Evolutionary conservation across 2,329 filamentous ascomycete species (phyloP).

Genomic region (Pseudocercospora pini-densiflorae): DNA sequence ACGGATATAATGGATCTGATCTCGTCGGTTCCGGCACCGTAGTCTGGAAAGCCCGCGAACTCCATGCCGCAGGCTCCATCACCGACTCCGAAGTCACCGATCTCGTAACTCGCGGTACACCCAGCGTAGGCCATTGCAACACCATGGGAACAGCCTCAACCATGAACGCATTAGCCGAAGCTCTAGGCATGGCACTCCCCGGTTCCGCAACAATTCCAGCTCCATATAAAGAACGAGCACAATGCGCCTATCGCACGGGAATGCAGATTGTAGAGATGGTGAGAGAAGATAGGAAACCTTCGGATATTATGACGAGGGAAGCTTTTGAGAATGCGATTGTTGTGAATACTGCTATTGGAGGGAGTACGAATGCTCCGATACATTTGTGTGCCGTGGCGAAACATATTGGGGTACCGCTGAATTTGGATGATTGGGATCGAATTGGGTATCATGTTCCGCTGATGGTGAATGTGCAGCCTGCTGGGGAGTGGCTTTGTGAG

Average conservation of each 20-base stretch:
- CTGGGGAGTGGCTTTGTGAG: conserved; percentile 58
- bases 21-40: conserved; percentile 37
- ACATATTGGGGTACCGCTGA: conserved; percentile 57
- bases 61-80: conserved; percentile 37
- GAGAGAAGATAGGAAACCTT: conserved; percentile 44
- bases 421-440: conserved; percentile 59
- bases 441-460: conserved; percentile 57
- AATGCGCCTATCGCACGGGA: conserved; percentile 38
- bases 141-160: conserved; percentile 41
- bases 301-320: conserved; percentile 59
- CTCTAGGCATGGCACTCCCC: conserved; percentile 38
- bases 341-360: conserved; percentile 60
- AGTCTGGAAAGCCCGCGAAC: conserved; percentile 38
- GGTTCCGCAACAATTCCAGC: conserved; percentile 38
- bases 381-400: conserved; percentile 61
- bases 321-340: conserved; percentile 63
- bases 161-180: conserved; percentile 40
- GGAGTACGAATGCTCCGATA: conserved; percentile 62
- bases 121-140: conserved; percentile 38
- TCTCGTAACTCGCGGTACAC: conserved; percentile 35
- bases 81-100: conserved; percentile 35
- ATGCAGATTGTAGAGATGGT: conserved; percentile 40
- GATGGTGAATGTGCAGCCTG: conserved; percentile 60
- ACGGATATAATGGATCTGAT: conserved; percentile 31
- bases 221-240: conserved; percentile 36